phyloP scores from a whole-genome alignment of 176 grass and related monocot genomes.

The Musa troglodytarum region DNA sequence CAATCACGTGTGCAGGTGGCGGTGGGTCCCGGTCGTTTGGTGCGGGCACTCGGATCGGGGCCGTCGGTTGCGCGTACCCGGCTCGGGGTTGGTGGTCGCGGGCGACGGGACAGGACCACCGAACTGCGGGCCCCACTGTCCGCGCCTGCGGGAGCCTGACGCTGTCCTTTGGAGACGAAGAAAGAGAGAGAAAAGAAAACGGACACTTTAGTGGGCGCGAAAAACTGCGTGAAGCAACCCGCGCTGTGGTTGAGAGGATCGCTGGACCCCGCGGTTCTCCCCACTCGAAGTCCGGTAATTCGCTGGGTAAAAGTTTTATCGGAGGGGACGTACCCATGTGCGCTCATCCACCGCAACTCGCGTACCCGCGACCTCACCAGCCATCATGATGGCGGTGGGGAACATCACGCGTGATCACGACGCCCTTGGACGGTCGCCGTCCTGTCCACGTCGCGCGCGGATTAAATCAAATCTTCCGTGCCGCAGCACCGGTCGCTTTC shows the following conservation, averaged over 20 bases:
- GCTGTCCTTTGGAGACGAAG: not conserved
- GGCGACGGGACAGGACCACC: not conserved
- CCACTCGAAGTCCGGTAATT: too few relatives aligned
- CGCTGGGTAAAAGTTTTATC: too few relatives aligned
- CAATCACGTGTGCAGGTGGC: not conserved
- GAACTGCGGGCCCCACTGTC: not conserved
- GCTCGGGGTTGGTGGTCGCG: not conserved
- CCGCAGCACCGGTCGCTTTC: not conserved
- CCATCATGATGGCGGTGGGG: constrained; percentile 7
- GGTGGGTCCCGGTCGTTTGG: not conserved
- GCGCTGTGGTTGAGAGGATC: too few relatives aligned
- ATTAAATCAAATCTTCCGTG: not conserved
- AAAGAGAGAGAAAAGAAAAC: not conserved
- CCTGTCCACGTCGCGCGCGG: too few relatives aligned
- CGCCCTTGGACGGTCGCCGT: not conserved
- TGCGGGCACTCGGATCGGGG: not conserved
- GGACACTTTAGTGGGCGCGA: too few relatives aligned
- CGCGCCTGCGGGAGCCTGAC: not conserved
- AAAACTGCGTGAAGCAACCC: too few relatives aligned
- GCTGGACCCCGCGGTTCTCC: too few relatives aligned
- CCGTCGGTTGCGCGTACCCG: not conserved
- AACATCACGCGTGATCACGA: not conserved
- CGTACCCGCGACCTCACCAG: not conserved
- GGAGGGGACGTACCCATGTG: not conserved
- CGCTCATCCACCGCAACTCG: not conserved